Conservation (phyloP, 2,329 filamentous ascomycete genomes). For the Clonostachys rhizophaga region DNA sequence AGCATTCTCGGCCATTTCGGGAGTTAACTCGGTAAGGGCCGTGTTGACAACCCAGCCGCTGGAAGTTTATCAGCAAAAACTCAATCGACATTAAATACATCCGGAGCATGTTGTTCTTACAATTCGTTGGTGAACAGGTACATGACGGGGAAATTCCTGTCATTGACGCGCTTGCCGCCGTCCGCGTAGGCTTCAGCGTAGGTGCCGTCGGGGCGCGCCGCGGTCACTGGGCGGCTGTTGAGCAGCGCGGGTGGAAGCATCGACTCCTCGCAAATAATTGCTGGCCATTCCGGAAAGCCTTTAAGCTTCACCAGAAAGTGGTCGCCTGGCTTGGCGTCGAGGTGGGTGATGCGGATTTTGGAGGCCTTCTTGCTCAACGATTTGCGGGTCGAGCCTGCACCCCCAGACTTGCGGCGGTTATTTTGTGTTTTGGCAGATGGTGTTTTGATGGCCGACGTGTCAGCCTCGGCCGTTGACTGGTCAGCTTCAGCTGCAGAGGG, state of each 20-base stretch:
- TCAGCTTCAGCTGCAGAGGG: slow-evolving; percentile 13
- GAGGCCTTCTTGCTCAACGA: slow-evolving; percentile 85
- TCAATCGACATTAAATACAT: neutral
- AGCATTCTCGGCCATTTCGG: slow-evolving; percentile 63
- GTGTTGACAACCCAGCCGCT: slow-evolving; percentile 92
- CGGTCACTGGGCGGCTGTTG: slow-evolving; percentile 76
- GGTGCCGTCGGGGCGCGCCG: slow-evolving; percentile 74
- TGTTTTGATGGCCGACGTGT: slow-evolving; percentile 22
- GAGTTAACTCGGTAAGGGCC: slow-evolving; percentile 71
- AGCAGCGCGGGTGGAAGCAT: slow-evolving; percentile 83
- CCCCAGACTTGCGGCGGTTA: slow-evolving; percentile 70
- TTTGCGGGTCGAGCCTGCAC: slow-evolving; percentile 65
- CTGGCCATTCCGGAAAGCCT: slow-evolving; percentile 91
- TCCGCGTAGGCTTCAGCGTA: slow-evolving; percentile 86
- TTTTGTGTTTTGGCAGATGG: slow-evolving; percentile 26
- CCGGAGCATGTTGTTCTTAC: slow-evolving; percentile 53
- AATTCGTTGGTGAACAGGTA: slow-evolving; percentile 95
- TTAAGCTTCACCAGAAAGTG: slow-evolving; percentile 92
- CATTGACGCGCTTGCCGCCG: slow-evolving; percentile 78
- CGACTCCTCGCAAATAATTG: slow-evolving; percentile 87
- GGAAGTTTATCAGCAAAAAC: slow-evolving; percentile 1
- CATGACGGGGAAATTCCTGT: slow-evolving; percentile 92
- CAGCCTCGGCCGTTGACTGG: neutral
- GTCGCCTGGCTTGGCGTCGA: slow-evolving; percentile 84
- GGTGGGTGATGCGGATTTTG: slow-evolving; percentile 63